These are phyloP conservation scores for Perkinsus chesapeaki DNA, from an alignment of 169 alveolate genomes.

Conservation along the genomic window DNA sequence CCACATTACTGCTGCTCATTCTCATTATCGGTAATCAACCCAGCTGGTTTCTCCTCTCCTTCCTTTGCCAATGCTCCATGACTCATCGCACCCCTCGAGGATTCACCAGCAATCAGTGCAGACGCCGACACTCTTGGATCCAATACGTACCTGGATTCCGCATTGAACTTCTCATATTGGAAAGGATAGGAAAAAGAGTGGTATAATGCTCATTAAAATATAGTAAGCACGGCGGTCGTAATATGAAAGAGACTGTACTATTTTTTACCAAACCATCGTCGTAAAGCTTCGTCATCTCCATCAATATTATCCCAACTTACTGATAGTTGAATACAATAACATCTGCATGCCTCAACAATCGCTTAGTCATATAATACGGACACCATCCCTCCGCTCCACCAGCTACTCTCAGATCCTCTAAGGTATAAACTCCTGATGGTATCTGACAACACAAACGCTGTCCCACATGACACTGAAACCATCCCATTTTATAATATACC, in stretches of 20 bases:
- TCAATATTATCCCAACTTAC: no score
- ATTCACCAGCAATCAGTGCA: neutral
- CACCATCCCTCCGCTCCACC: constrained; percentile 56
- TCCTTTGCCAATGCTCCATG: neutral
- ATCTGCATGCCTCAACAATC: constrained; percentile 79
- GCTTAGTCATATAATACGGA: constrained; percentile 91
- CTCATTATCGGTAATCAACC: neutral
- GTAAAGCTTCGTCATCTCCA: no score
- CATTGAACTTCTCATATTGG: no score
- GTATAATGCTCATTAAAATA: neutral
- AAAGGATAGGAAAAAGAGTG: neutral
- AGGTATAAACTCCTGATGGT: constrained; percentile 83
- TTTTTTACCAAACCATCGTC: no score
- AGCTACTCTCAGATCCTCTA: constrained; percentile 76
- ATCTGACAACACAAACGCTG: neutral
- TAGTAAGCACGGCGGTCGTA: no score
- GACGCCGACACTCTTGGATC: constrained; percentile 90
- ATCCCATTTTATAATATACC: neutral
- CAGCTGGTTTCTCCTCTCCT: neutral
- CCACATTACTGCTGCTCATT: neutral
- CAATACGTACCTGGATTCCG: constrained; percentile 48
- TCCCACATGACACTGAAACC: neutral
- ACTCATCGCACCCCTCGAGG: neutral
- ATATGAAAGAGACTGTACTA: no score
- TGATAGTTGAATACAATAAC: constrained; percentile 92